Percentiles rank a stretch among this genome's conserved stretches.
Evolutionary conservation across 2,329 filamentous ascomycete genomes (phyloP).

Genomic region (Niveomyces coronatus): DNA sequence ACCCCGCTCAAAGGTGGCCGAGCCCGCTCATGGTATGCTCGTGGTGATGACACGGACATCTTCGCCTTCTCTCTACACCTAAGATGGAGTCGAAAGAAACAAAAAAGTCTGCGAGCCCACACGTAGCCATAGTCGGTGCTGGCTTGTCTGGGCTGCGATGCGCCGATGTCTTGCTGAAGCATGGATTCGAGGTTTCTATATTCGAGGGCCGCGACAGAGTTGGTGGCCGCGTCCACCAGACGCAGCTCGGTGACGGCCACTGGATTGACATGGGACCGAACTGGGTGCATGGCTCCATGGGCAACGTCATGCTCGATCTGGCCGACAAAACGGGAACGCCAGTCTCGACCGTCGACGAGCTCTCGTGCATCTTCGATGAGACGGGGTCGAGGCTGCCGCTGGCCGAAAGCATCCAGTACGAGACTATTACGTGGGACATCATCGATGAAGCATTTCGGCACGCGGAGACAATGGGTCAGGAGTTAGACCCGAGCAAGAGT

Average conservation of each 20-base stretch:
- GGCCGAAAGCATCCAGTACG: slow-evolving; percentile 35
- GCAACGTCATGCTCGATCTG: slow-evolving; percentile 60
- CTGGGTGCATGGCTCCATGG: slow-evolving; percentile 65
- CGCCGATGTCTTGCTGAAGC: slow-evolving; percentile 54
- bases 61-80: too few species aligned
- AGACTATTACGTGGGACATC: slow-evolving; percentile 54
- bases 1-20: too few species aligned
- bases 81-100: too few species aligned
- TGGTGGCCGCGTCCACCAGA: slow-evolving; percentile 53
- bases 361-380: slow-evolving; percentile 46
- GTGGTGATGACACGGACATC: too few species aligned
- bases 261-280: slow-evolving; percentile 59
- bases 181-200: slow-evolving; percentile 57
- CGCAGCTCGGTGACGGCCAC: slow-evolving; percentile 35
- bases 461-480: slow-evolving; percentile 45
- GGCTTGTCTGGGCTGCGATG: slow-evolving; percentile 62
- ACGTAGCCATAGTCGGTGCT: slow-evolving; percentile 59
- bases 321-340: slow-evolving; percentile 49
- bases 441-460: slow-evolving; percentile 57
- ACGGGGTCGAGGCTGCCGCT: slow-evolving; percentile 39
- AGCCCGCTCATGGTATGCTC: too few species aligned
- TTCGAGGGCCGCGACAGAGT: slow-evolving; percentile 58
- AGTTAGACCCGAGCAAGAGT: slow-evolving; percentile 37
- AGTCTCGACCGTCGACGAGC: slow-evolving; percentile 37
- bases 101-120: too few species aligned